These are phyloP conservation scores for Cardiospermum halicacabum DNA, from an alignment of 345 rosid species.

Conservation along the genomic window DNA sequence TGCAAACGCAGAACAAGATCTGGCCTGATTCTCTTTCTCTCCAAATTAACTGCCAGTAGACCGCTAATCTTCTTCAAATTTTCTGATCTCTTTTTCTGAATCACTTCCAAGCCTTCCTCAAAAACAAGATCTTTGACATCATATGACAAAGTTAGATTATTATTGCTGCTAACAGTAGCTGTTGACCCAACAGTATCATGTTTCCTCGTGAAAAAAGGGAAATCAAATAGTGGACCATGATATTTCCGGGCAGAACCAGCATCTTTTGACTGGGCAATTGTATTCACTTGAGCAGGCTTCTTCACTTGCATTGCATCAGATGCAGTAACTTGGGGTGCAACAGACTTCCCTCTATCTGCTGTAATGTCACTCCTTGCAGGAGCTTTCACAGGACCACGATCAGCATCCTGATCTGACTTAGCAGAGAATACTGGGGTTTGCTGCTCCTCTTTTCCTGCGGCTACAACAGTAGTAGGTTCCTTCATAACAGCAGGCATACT, in stretches of 20 bases:
- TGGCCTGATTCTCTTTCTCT: conserved; percentile 96
- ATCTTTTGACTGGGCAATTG: conserved; percentile 65
- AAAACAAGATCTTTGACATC: conserved; percentile 85
- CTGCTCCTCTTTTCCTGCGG: conserved; percentile 71
- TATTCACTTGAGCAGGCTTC: conserved; percentile 54
- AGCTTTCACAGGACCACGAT: conserved; percentile 47
- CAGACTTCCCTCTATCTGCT: conserved; percentile 70
- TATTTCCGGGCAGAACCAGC: conserved; percentile 77
- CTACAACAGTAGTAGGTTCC: conserved; percentile 41
- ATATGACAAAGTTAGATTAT: conserved; percentile 77
- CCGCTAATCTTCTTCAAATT: conserved; percentile 79
- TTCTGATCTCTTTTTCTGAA: conserved; percentile 68
- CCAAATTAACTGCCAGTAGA: conserved; percentile 76
- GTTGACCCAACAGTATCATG: conserved; percentile 78
- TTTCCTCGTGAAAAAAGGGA: conserved; percentile 95
- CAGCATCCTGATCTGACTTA: conserved; percentile 76
- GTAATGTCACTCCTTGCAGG: conserved; percentile 52
- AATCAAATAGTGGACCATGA: conserved; percentile 98
- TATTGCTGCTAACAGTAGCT: conserved; percentile 58
- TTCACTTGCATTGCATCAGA: conserved; percentile 67
- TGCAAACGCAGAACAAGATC: conserved; percentile 97
- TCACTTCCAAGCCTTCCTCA: conserved; percentile 87
- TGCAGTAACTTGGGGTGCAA: conserved; percentile 41
- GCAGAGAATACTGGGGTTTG: conserved; percentile 42
- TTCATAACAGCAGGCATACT: conserved; percentile 40